These are phyloP conservation scores for Aciculosporium take DNA, from an alignment of 2,329 filamentous ascomycete species.

Conservation along the genomic window DNA sequence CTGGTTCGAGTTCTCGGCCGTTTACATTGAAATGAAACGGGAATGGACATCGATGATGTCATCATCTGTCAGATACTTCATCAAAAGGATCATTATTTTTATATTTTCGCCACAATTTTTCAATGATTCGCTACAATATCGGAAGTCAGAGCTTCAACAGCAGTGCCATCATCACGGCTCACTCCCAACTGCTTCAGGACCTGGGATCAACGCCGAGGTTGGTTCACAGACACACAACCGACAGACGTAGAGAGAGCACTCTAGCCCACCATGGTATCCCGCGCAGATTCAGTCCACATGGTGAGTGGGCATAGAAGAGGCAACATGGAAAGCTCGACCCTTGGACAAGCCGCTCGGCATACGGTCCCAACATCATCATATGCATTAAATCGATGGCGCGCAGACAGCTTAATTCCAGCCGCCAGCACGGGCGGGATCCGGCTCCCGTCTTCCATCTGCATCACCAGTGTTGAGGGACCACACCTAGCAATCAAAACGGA, in stretches of 20 bases:
- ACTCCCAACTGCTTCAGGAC: background rate
- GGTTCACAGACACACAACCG: background rate
- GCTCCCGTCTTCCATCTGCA: constrained; percentile 1
- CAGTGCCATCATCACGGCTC: background rate
- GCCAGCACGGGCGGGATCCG: constrained; percentile 1
- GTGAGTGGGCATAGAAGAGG: constrained; percentile 16
- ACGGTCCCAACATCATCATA: background rate
- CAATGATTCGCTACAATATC: background rate
- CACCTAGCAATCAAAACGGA: background rate
- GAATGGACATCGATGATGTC: background rate
- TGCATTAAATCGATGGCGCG: background rate
- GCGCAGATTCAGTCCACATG: constrained; percentile 13
- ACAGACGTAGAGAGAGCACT: background rate
- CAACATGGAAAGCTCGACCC: constrained; percentile 9
- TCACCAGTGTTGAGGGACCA: background rate
- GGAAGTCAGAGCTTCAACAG: background rate
- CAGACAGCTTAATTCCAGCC: background rate
- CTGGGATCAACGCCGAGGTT: background rate
- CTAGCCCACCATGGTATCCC: background rate
- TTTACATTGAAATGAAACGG: background rate
- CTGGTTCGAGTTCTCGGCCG: background rate
- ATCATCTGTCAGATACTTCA: too few species aligned
- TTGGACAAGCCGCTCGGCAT: background rate
- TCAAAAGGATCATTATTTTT: too few species aligned
- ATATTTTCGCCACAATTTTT: background rate